Evolutionary conservation across 306 rosid genomes (phyloP), one percentile per base, ranked within the genome.

Genomic region (Macrotyloma uniflorum): DNA sequence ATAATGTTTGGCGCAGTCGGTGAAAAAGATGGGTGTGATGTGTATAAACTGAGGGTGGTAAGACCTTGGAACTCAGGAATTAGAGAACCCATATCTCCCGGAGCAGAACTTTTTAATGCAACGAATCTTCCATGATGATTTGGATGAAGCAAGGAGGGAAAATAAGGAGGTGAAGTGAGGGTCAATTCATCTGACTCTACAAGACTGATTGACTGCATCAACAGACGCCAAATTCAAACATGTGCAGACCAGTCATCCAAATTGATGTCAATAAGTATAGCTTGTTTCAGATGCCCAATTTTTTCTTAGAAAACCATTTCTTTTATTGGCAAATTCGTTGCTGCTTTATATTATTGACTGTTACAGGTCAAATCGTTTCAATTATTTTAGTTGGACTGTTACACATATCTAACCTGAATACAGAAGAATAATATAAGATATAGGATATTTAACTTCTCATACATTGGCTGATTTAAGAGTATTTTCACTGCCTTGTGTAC

Each of bases 141-240:
- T 73, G 47, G 80, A 87, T 58, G 81, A 87, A 67, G 84, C 70
- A 35, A 85, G 84, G 57, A 83, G 64, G 79, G 62, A 83, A 38
- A 85, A 85, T 22, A 87, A 80, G 46, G 88, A 73, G 87, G 5
- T 59, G 66, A 59, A 5, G 83, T 90, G 51, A 87, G 86, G 45
- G 84, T 83, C 73, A 92, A 79, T 74, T 90, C 96, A 70, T 90
- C 93, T 16, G 93, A 87, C 83, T 87, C 87, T 16, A 79, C 65
- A 20, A 5, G 24, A 35, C 2, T 63, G 75, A 15, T 49, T 70
- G 75, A 49, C 95, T 88, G 90, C 79, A 35, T 15, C 35, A 30
- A 63, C 65, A 58, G 65, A 18, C 69, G 23, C 62, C 20, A 67
- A 46, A 42, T 54, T n/a, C 54, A 47, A 65, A 32, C 49, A 1